phyloP scores from a whole-genome alignment of 2,329 filamentous ascomycete species.

The Sphaerulina musiva region DNA sequence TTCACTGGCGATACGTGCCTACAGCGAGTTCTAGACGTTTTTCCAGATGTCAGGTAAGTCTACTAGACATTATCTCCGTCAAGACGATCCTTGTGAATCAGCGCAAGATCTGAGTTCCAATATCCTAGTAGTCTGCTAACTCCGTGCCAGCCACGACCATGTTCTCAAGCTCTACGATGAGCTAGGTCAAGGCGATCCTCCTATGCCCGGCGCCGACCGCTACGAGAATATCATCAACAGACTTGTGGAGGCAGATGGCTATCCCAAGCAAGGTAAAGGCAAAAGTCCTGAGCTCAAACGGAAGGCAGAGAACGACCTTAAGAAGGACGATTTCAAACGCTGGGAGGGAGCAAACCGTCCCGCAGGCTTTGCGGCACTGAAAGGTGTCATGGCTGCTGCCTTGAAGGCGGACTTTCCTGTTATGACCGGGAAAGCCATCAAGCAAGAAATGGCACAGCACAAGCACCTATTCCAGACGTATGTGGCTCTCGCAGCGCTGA shows the following conservation, averaged over 20 bases:
- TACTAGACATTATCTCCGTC: no score
- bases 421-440: conserved; percentile 35
- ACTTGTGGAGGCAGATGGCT: conserved; percentile 21
- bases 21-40: conserved; percentile 28
- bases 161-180: conserved; percentile 25
- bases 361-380: conserved; percentile 8
- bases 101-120: no score
- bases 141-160: conserved; percentile 23
- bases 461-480: conserved; percentile 38
- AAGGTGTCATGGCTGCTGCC: conserved; percentile 22
- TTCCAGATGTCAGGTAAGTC: conserved; percentile 28
- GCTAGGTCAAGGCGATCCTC: conserved; percentile 10
- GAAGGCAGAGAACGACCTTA: conserved; percentile 26
- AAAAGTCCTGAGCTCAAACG: conserved; percentile 24
- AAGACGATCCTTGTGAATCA: no score
- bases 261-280: conserved; percentile 29
- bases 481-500: conserved; percentile 29
- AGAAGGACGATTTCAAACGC: conserved; percentile 18
- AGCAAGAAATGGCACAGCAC: conserved; percentile 22
- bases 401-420: conserved; percentile 40
- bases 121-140: no score
- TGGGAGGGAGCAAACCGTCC: conserved; percentile 25
- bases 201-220: conserved; percentile 14
- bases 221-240: conserved; percentile 29
- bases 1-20: conserved; percentile 26